Conservation (phyloP, 2,329 filamentous ascomycete genomes). For the Aureobasidium sp. region DNA sequence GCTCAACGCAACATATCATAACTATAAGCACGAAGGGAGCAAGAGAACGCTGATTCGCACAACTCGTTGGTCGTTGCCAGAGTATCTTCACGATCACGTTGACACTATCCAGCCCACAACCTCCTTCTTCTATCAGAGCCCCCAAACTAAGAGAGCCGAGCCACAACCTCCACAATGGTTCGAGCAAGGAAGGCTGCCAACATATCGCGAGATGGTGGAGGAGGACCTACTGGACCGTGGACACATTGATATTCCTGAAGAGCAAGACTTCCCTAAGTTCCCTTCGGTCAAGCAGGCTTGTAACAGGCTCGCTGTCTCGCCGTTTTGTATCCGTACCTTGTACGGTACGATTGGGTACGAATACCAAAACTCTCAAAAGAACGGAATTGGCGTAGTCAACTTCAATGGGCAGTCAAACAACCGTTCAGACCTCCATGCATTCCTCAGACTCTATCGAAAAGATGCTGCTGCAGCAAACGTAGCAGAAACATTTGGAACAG, state of each 20-base stretch:
- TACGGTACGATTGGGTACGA: constrained; percentile 48
- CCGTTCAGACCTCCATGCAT: constrained; percentile 48
- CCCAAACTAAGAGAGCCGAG: neutral
- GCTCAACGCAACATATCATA: neutral
- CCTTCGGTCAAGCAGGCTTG: constrained; percentile 33
- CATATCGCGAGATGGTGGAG: neutral
- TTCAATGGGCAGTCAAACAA: constrained; percentile 41
- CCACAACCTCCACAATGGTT: constrained; percentile 19
- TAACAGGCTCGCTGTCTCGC: constrained; percentile 44
- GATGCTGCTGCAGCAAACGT: constrained; percentile 31
- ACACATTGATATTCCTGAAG: neutral
- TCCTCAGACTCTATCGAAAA: constrained; percentile 47
- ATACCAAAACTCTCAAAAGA: constrained; percentile 33
- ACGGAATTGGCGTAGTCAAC: constrained; percentile 37
- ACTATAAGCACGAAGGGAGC: neutral
- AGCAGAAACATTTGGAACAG: constrained; percentile 47
- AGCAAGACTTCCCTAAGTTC: neutral
- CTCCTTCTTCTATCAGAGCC: constrained; percentile 44
- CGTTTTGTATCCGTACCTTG: constrained; percentile 44
- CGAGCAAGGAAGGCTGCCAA: constrained; percentile 12
- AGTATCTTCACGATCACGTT: constrained; percentile 49
- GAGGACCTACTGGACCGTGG: neutral
- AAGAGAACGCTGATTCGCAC: constrained; percentile 38
- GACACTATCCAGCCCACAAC: constrained; percentile 54
- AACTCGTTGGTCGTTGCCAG: constrained; percentile 49